phyloP scores from a whole-genome alignment of 805 yeast genomes.

The Lipomyces starkeyi region DNA sequence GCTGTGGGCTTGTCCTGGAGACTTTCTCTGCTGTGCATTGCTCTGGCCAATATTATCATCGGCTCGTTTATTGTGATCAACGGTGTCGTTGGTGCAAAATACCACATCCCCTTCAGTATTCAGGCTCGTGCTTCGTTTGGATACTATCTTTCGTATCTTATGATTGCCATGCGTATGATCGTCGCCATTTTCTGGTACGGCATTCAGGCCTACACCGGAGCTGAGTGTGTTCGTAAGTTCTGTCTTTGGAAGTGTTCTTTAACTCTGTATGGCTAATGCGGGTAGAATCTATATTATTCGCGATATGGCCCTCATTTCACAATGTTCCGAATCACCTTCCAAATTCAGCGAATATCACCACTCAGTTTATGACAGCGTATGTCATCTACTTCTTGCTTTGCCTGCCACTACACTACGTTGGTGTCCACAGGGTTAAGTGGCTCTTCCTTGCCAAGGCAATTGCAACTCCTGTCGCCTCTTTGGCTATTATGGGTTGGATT shows the following conservation, averaged over 20 bases:
- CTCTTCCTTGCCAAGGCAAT: constrained; percentile 82
- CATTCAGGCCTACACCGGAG: constrained; percentile 85
- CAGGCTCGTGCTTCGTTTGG: constrained; percentile 83
- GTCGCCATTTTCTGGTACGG: constrained; percentile 90
- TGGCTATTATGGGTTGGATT: constrained; percentile 83
- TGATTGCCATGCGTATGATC: constrained; percentile 78
- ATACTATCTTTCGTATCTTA: constrained; percentile 80
- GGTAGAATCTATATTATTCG: constrained; percentile 63
- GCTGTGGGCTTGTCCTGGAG: constrained; percentile 54
- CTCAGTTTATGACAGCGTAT: constrained; percentile 73
- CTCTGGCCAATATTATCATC: constrained; percentile 53
- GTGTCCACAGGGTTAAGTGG: constrained; percentile 84
- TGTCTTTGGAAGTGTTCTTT: constrained; percentile 50
- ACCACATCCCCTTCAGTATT: constrained; percentile 71
- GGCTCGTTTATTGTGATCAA: constrained; percentile 52
- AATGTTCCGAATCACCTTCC: constrained; percentile 50
- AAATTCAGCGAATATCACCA: constrained; percentile 32
- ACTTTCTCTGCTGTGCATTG: constrained; percentile 53
- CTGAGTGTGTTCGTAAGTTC: constrained; percentile 76
- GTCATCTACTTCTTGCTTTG: constrained; percentile 83
- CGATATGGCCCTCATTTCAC: constrained; percentile 64
- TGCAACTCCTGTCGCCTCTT: constrained; percentile 81
- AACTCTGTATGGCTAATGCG: background rate
- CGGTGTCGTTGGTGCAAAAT: constrained; percentile 55
- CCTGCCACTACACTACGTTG: constrained; percentile 80